phyloP scores from a whole-genome alignment of 305 asterid species.

The Fraxinus latifolia region DNA sequence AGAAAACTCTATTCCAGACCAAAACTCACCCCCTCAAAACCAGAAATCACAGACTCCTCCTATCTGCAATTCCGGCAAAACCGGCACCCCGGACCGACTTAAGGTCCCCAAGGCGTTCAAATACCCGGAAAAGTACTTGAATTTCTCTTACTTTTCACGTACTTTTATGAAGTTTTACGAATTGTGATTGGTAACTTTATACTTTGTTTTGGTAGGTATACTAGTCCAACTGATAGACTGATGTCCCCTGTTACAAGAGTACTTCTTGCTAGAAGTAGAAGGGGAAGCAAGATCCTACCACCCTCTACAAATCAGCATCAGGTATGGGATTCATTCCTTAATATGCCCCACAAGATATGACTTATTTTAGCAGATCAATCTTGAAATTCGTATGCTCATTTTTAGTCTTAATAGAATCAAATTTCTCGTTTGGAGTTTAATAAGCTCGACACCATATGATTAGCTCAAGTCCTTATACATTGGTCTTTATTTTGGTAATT shows the following conservation, averaged over 20 bases:
- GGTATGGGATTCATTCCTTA: constrained; percentile 21
- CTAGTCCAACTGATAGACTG: constrained; percentile 86
- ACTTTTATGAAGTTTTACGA: neutral
- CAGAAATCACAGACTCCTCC: constrained; percentile 22
- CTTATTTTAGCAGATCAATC: neutral
- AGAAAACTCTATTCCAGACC: constrained; percentile 20
- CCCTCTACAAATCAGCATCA: constrained; percentile 46
- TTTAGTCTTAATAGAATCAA: too few species aligned
- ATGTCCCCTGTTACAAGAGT: constrained; percentile 75
- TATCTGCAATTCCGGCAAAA: constrained; percentile 29
- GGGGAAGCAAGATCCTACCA: constrained; percentile 48
- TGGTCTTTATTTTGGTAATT: neutral
- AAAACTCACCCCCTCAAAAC: constrained; percentile 24
- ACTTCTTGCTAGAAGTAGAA: constrained; percentile 63
- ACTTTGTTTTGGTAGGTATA: constrained; percentile 43
- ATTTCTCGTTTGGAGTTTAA: too few species aligned
- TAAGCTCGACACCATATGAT: neutral
- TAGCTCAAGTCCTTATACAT: neutral
- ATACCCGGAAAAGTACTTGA: constrained; percentile 58
- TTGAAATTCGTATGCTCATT: neutral
- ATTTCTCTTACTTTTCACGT: neutral
- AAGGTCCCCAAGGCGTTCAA: constrained; percentile 75
- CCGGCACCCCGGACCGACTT: constrained; percentile 54
- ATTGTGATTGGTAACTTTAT: neutral
- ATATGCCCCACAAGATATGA: neutral